Evolutionary conservation across 306 rosid species (phyloP).

Genomic region (Cicer arietinum): DNA sequence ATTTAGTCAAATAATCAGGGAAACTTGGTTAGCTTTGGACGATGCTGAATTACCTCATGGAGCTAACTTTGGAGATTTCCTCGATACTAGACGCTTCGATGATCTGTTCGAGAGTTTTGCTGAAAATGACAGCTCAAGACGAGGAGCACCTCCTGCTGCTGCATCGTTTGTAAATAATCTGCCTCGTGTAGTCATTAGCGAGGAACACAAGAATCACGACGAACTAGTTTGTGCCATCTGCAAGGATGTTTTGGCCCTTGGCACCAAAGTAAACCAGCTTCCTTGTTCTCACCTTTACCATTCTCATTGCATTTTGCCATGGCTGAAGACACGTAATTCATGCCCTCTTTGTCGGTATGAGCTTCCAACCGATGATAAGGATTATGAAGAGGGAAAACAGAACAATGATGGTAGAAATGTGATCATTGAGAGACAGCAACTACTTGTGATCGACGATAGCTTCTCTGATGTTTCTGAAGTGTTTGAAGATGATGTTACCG

Average conservation of each 20-base stretch:
- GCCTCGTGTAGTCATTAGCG: slow-evolving; percentile 60
- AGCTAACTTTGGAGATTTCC: slow-evolving; percentile 66
- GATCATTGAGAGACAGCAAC: slow-evolving; percentile 52
- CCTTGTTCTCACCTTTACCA: slow-evolving; percentile 95
- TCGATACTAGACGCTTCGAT: slow-evolving; percentile 71
- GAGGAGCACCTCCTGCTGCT: slow-evolving; percentile 93
- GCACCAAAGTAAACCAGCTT: slow-evolving; percentile 76
- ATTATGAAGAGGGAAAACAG: slow-evolving; percentile 80
- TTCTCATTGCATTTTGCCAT: slow-evolving; percentile 81
- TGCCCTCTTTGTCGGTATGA: slow-evolving; percentile 95
- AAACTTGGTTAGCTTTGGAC: slow-evolving; percentile 54
- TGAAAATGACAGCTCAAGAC: slow-evolving; percentile 75
- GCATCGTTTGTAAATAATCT: slow-evolving; percentile 62
- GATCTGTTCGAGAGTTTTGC: slow-evolving; percentile 79
- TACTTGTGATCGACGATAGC: slow-evolving; percentile 52
- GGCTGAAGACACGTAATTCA: slow-evolving; percentile 87
- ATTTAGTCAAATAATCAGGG: slow-evolving; percentile 51
- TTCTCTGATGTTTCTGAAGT: slow-evolving; percentile 52
- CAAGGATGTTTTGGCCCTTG: slow-evolving; percentile 69
- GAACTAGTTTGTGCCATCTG: slow-evolving; percentile 84
- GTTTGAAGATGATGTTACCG: slow-evolving; percentile 46
- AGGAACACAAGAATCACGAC: slow-evolving; percentile 72
- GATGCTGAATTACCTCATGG: slow-evolving; percentile 53
- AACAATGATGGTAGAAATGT: slow-evolving; percentile 46
- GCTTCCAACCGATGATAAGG: slow-evolving; percentile 93